phyloP scores from a whole-genome alignment of 208 protist species.

The Trypanosoma theileri region DNA sequence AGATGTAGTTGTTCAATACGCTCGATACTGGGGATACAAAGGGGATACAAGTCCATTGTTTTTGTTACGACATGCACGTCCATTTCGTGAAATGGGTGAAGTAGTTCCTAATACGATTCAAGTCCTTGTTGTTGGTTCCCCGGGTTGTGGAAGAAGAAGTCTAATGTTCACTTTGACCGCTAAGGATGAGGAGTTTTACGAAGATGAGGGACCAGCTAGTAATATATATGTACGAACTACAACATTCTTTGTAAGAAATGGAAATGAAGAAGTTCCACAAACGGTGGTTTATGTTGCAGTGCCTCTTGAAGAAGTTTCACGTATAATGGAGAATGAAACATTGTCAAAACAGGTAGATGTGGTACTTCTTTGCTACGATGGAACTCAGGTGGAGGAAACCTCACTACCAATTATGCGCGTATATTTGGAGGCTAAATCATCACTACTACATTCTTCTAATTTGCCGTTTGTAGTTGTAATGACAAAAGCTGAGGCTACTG shows the following conservation, averaged over 20 bases:
- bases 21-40: slow-evolving; percentile 85
- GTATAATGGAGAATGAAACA: slow-evolving; percentile 50
- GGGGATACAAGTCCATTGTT: slow-evolving; percentile 79
- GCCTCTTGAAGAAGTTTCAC: slow-evolving; percentile 30
- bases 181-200: slow-evolving; percentile 22
- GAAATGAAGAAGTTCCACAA: slow-evolving; percentile 47
- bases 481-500: slow-evolving; percentile 66
- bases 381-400: slow-evolving; percentile 37
- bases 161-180: slow-evolving; percentile 53
- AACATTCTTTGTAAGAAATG: slow-evolving; percentile 51
- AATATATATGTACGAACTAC: slow-evolving; percentile 51
- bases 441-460: slow-evolving; percentile 31
- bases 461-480: slow-evolving; percentile 79
- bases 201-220: slow-evolving; percentile 5
- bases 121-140: slow-evolving; percentile 59
- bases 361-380: slow-evolving; percentile 81
- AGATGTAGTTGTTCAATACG: slow-evolving; percentile 79
- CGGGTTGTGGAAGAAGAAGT: slow-evolving; percentile 49
- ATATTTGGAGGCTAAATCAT: slow-evolving; percentile 31
- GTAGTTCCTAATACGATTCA: slow-evolving; percentile 75
- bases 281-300: slow-evolving; percentile 66
- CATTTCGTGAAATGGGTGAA: slow-evolving; percentile 41
- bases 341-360: slow-evolving; percentile 69
- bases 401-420: slow-evolving; percentile 44
- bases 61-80: slow-evolving; percentile 44